phyloP scores from a whole-genome alignment of 2,329 filamentous ascomycete species.

The Diaporthe nobilis region DNA sequence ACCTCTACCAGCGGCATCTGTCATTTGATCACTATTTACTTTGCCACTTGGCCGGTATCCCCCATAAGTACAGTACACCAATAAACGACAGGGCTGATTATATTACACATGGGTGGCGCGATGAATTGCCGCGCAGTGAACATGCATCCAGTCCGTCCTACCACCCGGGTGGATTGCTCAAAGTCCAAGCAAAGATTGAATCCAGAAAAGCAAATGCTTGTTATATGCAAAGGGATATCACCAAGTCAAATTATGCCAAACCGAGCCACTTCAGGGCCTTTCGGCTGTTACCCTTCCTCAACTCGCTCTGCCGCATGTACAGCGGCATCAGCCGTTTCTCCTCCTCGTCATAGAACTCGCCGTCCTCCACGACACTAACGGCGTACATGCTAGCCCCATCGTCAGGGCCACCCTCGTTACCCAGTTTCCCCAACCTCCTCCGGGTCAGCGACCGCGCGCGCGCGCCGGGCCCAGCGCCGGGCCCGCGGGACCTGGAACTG shows the following conservation, averaged over 20 bases:
- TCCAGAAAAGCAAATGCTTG: neutral
- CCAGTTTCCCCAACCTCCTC: neutral
- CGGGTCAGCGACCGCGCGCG: constrained; percentile 30
- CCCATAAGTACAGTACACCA: neutral
- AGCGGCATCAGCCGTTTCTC: constrained; percentile 48
- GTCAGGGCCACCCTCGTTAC: constrained; percentile 40
- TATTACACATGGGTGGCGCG: neutral
- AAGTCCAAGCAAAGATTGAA: neutral
- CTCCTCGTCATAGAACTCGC: constrained; percentile 44
- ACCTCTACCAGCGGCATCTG: neutral
- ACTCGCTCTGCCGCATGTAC: constrained; percentile 43
- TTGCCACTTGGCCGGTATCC: neutral
- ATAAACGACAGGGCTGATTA: neutral
- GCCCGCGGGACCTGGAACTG: constrained; percentile 12
- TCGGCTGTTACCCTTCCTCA: constrained; percentile 45
- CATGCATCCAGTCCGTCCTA: neutral
- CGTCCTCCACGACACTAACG: constrained; percentile 40
- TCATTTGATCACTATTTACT: neutral
- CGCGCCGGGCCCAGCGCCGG: neutral
- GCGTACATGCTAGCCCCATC: constrained; percentile 32
- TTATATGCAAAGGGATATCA: neutral
- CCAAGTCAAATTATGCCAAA: constrained; percentile 37
- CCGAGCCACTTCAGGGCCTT: constrained; percentile 57
- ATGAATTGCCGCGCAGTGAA: neutral
- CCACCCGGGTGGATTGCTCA: too few relatives aligned